These are phyloP conservation scores for Fusarium piperis DNA, from an alignment of 2,329 filamentous ascomycete genomes.

Conservation along the genomic window DNA sequence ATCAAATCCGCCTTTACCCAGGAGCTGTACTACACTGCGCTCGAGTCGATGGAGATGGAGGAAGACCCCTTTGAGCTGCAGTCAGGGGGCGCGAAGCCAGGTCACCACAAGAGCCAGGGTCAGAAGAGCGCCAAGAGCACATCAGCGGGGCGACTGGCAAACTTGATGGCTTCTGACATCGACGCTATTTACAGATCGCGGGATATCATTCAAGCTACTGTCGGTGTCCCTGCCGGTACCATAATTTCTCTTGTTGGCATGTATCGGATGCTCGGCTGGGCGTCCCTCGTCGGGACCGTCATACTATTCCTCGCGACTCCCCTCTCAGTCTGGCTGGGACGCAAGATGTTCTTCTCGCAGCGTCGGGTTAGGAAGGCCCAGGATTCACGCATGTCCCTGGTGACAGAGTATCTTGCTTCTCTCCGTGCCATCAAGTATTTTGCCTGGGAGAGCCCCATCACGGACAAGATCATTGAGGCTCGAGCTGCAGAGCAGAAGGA, in stretches of 20 bases:
- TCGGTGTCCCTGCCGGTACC: slow-evolving; percentile 59
- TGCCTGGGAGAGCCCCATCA: slow-evolving; percentile 66
- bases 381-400: slow-evolving; percentile 65
- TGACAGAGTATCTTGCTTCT: slow-evolving; percentile 66
- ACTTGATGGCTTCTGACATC: slow-evolving; percentile 68
- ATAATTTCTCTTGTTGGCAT: slow-evolving; percentile 60
- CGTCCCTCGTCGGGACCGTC: slow-evolving; percentile 61
- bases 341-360: slow-evolving; percentile 60
- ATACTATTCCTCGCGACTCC: slow-evolving; percentile 59
- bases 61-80: slow-evolving; percentile 58
- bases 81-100: slow-evolving; percentile 36
- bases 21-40: slow-evolving; percentile 65
- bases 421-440: slow-evolving; percentile 70
- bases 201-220: slow-evolving; percentile 59
- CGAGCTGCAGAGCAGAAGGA: slow-evolving; percentile 62
- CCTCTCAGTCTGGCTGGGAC: slow-evolving; percentile 60
- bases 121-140: slow-evolving; percentile 48
- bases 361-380: slow-evolving; percentile 64
- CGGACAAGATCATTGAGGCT: slow-evolving; percentile 60
- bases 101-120: slow-evolving; percentile 43
- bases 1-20: slow-evolving; percentile 66
- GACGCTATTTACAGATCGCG: slow-evolving; percentile 63
- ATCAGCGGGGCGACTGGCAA: slow-evolving; percentile 62
- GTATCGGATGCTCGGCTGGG: slow-evolving; percentile 66
- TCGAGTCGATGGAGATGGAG: slow-evolving; percentile 65